phyloP scores from a whole-genome alignment of 768 basidiomycete genomes.

The Lyophyllum atratum region DNA sequence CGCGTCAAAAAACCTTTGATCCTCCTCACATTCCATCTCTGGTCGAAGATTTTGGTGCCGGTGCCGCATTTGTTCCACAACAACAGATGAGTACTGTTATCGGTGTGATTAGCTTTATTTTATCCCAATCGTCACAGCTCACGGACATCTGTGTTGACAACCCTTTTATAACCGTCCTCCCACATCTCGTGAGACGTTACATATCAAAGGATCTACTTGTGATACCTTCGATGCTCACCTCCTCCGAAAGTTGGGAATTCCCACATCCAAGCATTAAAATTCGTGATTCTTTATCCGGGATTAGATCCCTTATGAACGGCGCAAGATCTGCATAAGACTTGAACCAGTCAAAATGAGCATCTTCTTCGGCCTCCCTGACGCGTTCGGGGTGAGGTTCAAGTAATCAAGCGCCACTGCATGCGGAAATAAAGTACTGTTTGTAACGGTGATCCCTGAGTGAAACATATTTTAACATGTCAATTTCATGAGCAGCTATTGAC shows the following conservation, averaged over 20 bases:
- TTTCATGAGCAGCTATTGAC: conserved; percentile 15
- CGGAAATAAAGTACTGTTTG: conserved; percentile 45
- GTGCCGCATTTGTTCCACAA: conserved; percentile 73
- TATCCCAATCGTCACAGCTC: background rate
- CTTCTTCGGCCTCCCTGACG: conserved; percentile 53
- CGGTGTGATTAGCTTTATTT: background rate
- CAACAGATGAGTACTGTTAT: conserved; percentile 68
- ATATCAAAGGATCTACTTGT: background rate
- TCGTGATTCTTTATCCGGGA: conserved; percentile 59
- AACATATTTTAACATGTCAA: background rate
- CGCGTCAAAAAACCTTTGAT: background rate
- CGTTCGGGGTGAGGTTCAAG: conserved; percentile 1
- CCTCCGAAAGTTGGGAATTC: conserved; percentile 79
- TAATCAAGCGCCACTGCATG: background rate
- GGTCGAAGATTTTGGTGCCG: conserved; percentile 52
- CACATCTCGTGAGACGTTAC: conserved; percentile 60
- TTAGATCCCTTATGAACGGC: conserved; percentile 54
- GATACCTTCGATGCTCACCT: conserved; percentile 44
- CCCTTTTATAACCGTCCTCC: conserved; percentile 81
- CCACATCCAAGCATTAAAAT: conserved; percentile 87
- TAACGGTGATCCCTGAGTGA: conserved; percentile 69
- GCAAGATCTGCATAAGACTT: conserved; percentile 79
- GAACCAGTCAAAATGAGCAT: conserved; percentile 83
- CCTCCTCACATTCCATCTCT: conserved; percentile 68
- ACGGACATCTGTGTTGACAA: conserved; percentile 77